These are phyloP conservation scores for Venturia asperata DNA, from an alignment of 2,329 filamentous ascomycete species.

Conservation along the genomic window DNA sequence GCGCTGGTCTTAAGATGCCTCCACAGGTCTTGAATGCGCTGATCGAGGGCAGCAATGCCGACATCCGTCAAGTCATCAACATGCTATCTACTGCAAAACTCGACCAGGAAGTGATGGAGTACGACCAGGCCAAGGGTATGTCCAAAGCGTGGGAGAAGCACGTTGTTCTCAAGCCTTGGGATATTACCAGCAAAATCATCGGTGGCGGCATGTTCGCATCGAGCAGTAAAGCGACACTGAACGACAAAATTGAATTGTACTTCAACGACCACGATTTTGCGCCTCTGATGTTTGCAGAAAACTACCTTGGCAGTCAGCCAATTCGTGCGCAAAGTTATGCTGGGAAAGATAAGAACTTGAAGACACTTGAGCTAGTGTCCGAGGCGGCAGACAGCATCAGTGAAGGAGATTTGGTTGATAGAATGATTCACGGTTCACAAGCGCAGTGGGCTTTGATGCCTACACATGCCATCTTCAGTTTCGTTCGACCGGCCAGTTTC, in stretches of 20 bases:
- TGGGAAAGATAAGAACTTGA: constrained; percentile 65
- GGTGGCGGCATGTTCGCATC: constrained; percentile 78
- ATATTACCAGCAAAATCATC: constrained; percentile 90
- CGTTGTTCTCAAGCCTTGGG: constrained; percentile 93
- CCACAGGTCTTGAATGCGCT: constrained; percentile 79
- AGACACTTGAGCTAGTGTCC: constrained; percentile 78
- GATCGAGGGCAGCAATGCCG: constrained; percentile 90
- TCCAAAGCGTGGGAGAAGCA: constrained; percentile 98
- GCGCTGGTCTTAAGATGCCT: constrained; percentile 82
- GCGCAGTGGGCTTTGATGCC: constrained; percentile 99
- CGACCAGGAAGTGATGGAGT: constrained; percentile 70
- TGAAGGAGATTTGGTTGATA: constrained; percentile 89
- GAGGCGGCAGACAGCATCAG: constrained; percentile 92
- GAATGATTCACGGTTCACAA: constrained; percentile 97
- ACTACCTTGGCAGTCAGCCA: constrained; percentile 82
- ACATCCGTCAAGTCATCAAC: constrained; percentile 97
- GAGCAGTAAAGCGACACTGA: constrained; percentile 77
- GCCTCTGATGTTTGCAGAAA: constrained; percentile 95
- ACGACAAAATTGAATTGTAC: constrained; percentile 97
- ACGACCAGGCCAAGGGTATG: constrained; percentile 84
- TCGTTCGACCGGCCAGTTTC: constrained; percentile 84
- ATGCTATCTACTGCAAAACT: constrained; percentile 95
- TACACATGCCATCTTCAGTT: constrained; percentile 89
- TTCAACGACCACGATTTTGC: constrained; percentile 99
- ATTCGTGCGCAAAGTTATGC: constrained; percentile 54